Conservation (phyloP, 2,329 filamentous ascomycete genomes). For the Periconia macrospinosa region DNA sequence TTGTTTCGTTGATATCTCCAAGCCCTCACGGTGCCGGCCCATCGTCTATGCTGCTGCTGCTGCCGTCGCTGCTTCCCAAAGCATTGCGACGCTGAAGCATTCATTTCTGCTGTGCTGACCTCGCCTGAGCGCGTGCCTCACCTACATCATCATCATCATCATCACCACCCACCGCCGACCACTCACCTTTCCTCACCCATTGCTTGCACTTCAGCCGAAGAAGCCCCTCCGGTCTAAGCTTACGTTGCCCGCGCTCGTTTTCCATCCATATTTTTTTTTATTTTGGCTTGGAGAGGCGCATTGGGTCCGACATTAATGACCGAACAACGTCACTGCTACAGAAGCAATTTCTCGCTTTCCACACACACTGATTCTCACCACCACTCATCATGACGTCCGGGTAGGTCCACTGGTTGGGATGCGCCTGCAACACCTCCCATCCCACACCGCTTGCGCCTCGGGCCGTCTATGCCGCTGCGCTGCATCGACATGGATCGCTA, state of each 20-base stretch:
- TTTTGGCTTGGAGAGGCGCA: background rate
- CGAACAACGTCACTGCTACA: background rate
- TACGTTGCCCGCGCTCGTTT: background rate
- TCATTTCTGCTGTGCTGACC: no score
- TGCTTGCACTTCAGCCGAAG: background rate
- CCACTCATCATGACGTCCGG: conserved; percentile 12
- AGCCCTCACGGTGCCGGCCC: background rate
- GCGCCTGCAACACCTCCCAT: background rate
- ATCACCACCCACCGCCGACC: no score
- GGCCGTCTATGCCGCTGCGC: background rate
- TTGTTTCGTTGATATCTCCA: background rate
- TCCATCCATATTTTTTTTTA: background rate
- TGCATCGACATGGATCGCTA: background rate
- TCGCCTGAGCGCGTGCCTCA: background rate
- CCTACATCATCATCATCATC: background rate
- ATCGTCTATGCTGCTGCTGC: background rate
- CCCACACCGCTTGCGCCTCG: background rate
- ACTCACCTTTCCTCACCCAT: background rate
- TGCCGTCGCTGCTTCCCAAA: no score
- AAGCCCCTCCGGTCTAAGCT: background rate
- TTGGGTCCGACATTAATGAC: background rate
- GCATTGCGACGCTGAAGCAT: no score
- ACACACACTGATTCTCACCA: background rate
- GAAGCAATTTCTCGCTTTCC: background rate
- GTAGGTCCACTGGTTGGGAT: background rate